These are phyloP conservation scores for Populus hybrid DNA, from an alignment of 441 rosid genomes.

Conservation along the genomic window DNA sequence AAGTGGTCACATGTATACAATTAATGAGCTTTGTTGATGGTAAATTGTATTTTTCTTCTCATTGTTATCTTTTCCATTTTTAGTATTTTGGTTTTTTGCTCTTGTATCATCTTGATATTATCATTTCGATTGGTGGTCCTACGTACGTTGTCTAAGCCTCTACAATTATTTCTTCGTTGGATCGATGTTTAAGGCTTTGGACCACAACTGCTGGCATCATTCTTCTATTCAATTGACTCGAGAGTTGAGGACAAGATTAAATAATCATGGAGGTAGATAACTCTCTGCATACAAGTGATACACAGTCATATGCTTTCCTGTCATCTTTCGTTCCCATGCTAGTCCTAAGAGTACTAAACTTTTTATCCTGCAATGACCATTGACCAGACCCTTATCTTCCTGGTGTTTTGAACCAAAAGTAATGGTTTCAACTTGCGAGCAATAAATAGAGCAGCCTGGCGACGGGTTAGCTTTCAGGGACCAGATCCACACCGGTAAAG, in stretches of 20 bases:
- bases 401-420: constrained; percentile 8
- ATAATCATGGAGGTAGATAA: not conserved
- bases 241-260: constrained; percentile 1
- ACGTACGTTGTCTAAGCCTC: not conserved
- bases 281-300: not conserved
- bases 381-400: constrained; percentile 1
- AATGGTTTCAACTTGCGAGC: not conserved
- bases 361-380: constrained; percentile 7
- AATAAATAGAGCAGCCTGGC: not conserved
- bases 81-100: constrained; percentile 6
- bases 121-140: constrained; percentile 35
- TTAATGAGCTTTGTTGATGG: not conserved
- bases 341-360: not conserved
- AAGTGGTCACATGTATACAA: constrained; percentile 12
- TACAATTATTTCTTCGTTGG: constrained; percentile 23
- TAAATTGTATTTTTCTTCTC: constrained; percentile 13
- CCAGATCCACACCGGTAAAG: not conserved
- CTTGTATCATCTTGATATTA: constrained; percentile 12
- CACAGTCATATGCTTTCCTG: not conserved
- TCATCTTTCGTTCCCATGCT: not conserved
- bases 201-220: constrained; percentile 41
- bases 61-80: not conserved
- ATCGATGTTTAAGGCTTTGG: constrained; percentile 20
- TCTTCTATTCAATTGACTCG: constrained; percentile 17
- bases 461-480: not conserved